Percentiles rank a stretch among this genome's conserved stretches.
Evolutionary conservation across 2,329 filamentous ascomycete genomes (phyloP).

Genomic region (Amesomyces nigricolor): DNA sequence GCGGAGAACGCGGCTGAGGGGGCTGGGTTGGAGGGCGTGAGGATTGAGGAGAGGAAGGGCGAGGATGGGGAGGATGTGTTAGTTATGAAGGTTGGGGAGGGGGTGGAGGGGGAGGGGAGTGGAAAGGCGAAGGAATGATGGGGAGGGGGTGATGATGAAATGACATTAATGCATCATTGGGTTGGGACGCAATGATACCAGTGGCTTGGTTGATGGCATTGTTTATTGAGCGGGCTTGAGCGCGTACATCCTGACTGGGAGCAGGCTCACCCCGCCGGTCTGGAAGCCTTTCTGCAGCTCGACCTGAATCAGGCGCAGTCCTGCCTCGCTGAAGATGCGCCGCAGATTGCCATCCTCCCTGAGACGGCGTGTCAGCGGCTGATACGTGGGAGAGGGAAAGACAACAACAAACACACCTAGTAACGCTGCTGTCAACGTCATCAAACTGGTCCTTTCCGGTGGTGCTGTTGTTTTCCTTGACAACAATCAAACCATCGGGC

Average conservation of each 20-base stretch:
- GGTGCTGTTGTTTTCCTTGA: conserved; percentile 73
- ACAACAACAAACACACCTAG: conserved; percentile 41
- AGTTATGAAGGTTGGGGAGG: background rate
- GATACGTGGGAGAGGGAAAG: background rate
- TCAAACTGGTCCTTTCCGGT: conserved; percentile 65
- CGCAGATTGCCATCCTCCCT: conserved; percentile 69
- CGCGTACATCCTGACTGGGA: conserved; percentile 74
- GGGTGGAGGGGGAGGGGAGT: background rate
- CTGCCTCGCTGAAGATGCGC: conserved; percentile 62
- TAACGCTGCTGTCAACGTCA: conserved; percentile 69
- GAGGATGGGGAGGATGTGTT: conserved; percentile 9
- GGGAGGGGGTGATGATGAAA: background rate
- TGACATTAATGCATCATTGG: background rate
- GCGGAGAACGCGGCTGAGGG: conserved; percentile 37
- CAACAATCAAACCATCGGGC: conserved; percentile 49
- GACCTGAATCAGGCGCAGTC: conserved; percentile 60
- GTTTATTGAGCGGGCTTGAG: conserved; percentile 45
- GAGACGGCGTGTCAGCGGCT: conserved; percentile 8
- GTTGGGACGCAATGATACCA: background rate
- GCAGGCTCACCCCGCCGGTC: conserved; percentile 46
- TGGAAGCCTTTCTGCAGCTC: conserved; percentile 70
- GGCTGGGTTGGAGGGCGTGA: conserved; percentile 39
- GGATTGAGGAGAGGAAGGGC: conserved; percentile 31
- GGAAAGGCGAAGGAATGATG: background rate
- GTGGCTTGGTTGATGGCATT: background rate